Evolutionary conservation across 495 filamentous ascomycete genomes (phyloP).

Genomic region (Cercophora samala): DNA sequence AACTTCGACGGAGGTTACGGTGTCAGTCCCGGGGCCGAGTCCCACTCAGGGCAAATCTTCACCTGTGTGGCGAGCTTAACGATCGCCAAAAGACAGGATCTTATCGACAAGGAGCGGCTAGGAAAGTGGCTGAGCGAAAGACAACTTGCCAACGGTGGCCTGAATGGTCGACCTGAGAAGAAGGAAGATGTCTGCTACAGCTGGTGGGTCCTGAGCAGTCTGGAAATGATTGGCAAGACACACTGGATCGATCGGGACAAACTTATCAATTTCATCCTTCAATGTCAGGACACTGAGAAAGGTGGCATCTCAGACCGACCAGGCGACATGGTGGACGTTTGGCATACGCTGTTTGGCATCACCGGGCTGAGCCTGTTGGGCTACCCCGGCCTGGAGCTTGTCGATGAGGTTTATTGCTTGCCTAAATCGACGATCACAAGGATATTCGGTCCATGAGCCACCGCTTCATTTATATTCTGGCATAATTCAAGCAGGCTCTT

Average conservation of each 20-base stretch:
- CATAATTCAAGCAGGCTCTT: background rate
- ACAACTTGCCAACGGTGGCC: conserved; percentile 78
- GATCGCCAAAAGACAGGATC: conserved; percentile 76
- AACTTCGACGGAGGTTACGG: conserved; percentile 96
- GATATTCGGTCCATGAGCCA: conserved; percentile 42
- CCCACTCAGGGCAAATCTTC: conserved; percentile 89
- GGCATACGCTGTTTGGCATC: conserved; percentile 87
- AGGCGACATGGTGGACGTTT: conserved; percentile 94
- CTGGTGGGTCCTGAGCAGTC: conserved; percentile 92
- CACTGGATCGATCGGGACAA: conserved; percentile 87
- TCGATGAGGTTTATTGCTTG: conserved; percentile 90
- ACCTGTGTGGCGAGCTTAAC: conserved; percentile 87
- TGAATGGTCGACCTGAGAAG: conserved; percentile 95
- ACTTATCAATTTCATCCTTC: conserved; percentile 74
- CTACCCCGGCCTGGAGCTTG: conserved; percentile 68
- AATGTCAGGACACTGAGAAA: conserved; percentile 78
- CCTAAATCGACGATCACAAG: conserved; percentile 61
- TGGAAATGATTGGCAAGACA: conserved; percentile 81
- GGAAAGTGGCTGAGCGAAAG: conserved; percentile 91
- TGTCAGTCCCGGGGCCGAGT: conserved; percentile 81
- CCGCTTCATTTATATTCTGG: conserved; percentile 1
- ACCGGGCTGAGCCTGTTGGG: conserved; percentile 82
- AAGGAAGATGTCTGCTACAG: conserved; percentile 96
- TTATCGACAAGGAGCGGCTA: conserved; percentile 77
- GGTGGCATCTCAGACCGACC: conserved; percentile 90